phyloP scores from a whole-genome alignment of 805 yeast species.

The Blastobotrys parvus region DNA sequence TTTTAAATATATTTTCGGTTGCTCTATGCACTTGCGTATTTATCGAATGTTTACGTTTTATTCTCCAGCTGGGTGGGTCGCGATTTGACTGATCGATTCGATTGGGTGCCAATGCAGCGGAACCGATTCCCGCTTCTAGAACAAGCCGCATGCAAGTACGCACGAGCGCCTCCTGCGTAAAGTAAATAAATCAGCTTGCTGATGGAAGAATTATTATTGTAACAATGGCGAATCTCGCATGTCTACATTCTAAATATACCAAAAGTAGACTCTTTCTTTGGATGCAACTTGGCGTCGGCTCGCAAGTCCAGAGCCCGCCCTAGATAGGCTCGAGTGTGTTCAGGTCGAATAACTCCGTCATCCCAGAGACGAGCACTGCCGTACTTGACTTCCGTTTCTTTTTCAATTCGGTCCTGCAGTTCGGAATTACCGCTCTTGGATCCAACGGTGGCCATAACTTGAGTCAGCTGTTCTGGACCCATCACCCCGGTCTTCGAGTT shows the following conservation, averaged over 20 bases:
- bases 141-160: no score
- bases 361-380: constrained; percentile 28
- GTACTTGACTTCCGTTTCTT: constrained; percentile 21
- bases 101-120: no score
- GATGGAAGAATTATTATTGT: no score
- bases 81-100: no score
- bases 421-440: constrained; percentile 18
- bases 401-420: constrained; percentile 22
- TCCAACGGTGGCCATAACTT: constrained; percentile 26
- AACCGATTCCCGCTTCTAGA: no score
- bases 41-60: no score
- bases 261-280: constrained; percentile 16
- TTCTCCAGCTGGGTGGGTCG: no score
- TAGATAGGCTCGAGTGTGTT: constrained; percentile 23
- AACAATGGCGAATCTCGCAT: no score
- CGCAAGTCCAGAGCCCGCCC: constrained; percentile 23
- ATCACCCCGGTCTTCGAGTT: constrained; percentile 27
- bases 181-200: no score
- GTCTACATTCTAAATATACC: constrained; percentile 28
- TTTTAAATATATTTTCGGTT: neutral
- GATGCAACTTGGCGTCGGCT: constrained; percentile 11
- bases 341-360: constrained; percentile 26
- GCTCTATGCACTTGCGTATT: neutral
- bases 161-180: no score
- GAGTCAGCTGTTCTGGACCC: constrained; percentile 28